phyloP scores from a whole-genome alignment of 192 early-diverging fungal species.

The Ambispora gerdemannii region DNA sequence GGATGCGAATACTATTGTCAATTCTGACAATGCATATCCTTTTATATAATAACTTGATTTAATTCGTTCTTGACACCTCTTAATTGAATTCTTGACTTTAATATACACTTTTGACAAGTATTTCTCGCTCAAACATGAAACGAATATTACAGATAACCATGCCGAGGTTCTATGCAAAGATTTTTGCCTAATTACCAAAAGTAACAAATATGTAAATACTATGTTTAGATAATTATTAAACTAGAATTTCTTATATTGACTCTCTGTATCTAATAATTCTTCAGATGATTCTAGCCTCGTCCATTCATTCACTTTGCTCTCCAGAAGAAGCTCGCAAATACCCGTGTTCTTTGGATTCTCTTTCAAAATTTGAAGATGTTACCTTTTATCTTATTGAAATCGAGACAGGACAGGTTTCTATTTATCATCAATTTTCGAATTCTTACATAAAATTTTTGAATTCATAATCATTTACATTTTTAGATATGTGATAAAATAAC shows the following conservation, averaged over 20 bases:
- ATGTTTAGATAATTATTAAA: not conserved
- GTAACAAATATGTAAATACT: constrained; percentile 17
- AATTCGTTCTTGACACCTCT: not conserved
- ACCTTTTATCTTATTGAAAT: constrained; percentile 66
- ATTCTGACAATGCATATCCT: constrained; percentile 25
- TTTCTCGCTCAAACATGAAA: constrained; percentile 12
- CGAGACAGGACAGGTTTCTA: constrained; percentile 51
- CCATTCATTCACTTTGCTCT: constrained; percentile 6
- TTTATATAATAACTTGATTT: not conserved
- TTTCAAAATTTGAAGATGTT: constrained; percentile 57
- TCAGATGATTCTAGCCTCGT: constrained; percentile 20
- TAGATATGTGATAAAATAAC: constrained; percentile 55
- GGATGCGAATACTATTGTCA: not conserved
- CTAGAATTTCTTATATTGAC: not conserved
- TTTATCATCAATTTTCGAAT: not conserved
- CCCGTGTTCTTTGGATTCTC: constrained; percentile 49
- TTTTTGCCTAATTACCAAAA: constrained; percentile 20
- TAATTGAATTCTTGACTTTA: constrained; percentile 1
- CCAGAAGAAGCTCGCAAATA: constrained; percentile 37
- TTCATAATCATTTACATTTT: not conserved
- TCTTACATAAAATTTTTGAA: constrained; percentile 1
- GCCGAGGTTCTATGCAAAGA: constrained; percentile 17
- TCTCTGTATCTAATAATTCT: not conserved
- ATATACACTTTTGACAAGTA: constrained; percentile 15
- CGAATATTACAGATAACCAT: not conserved